phyloP scores from a whole-genome alignment of 805 yeast genomes.

The Candida insectalens region DNA sequence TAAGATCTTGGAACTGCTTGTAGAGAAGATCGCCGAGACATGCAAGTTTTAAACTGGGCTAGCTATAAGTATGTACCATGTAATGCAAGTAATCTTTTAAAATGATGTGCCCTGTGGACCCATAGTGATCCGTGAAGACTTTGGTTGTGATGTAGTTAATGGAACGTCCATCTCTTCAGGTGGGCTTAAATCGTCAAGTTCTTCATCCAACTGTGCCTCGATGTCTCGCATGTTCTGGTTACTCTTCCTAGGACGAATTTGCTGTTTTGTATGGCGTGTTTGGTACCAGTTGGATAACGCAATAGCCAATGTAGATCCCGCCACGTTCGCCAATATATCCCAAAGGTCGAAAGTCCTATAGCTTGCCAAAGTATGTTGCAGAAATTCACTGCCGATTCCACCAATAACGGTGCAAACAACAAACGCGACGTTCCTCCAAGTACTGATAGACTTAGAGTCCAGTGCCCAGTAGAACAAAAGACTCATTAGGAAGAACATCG shows the following conservation, averaged over 20 bases:
- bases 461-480: slow-evolving; percentile 37
- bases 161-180: no score
- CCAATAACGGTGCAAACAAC: slow-evolving; percentile 33
- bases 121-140: no score
- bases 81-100: no score
- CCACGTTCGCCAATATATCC: slow-evolving; percentile 20
- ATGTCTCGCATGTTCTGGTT: slow-evolving; percentile 4
- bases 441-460: slow-evolving; percentile 26
- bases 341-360: slow-evolving; percentile 31
- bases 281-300: slow-evolving; percentile 10
- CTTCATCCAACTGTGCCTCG: slow-evolving; percentile 5
- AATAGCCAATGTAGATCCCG: slow-evolving; percentile 19
- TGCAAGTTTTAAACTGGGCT: slow-evolving; percentile 36
- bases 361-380: slow-evolving; percentile 35
- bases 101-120: no score
- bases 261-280: neutral
- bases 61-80: no score
- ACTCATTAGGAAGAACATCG: slow-evolving; percentile 34
- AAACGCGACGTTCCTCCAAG: slow-evolving; percentile 25
- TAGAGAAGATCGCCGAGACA: slow-evolving; percentile 36
- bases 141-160: no score
- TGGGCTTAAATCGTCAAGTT: neutral
- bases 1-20: slow-evolving; percentile 49
- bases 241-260: neutral
- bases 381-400: slow-evolving; percentile 37